Base-by-base conservation (phyloP, 176 grass and related monocot species). In the Oryza australiensis region DNA sequence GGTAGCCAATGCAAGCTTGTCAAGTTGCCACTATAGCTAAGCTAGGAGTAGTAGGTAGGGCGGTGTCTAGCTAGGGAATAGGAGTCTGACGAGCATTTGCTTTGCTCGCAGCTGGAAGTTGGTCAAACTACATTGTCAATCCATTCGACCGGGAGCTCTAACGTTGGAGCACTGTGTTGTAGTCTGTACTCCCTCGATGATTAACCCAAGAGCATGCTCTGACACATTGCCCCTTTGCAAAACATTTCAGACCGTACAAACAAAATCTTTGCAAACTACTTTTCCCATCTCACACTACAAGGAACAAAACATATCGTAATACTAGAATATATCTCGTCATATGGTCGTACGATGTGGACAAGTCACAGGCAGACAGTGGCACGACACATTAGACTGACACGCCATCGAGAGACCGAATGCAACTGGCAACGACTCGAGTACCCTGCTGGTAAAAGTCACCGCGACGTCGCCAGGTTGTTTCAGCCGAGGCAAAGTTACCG, bases 71-170 rank as follows among this genome's bases (percentile, higher is more conserved):
- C 49, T 34, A 77, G 23, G 41, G 80, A 83, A 83, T 77, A 40
- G 38, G 9, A 40, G 38, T 40, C 7, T 5, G 35, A 11, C 1
- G 38, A 10, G 38, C 9, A 77, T 64, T 77, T 74, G 66, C 79
- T 64, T 59, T 80, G 43, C n/a, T n/a, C n/a, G n/a, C n/a, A n/a
- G n/a, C n/a, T n/a, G n/a, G n/a, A n/a, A n/a, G n/a, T n/a, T n/a
- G 77, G 70, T 86, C 71, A 69, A 81, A 75, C 85, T 26, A 26
- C 46, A 34, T 16, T 67, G 27, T 32, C 62, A 75, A 33, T 86
- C 71, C 48, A 72, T 64, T 85, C 66, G 55, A 60, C 23, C 55
- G 55, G n/a, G n/a, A 60, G 55, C 51, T 55, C 51, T 20, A 55
- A 55, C 51, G 20, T 55, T 55, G 49, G 49, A 55, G 49, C 5